Percentiles rank a stretch among this genome's conserved stretches.
These are phyloP conservation scores for Ophiocordyceps camponoti-leonardi DNA, from an alignment of 2,329 filamentous ascomycete genomes.

Conservation along the genomic window DNA sequence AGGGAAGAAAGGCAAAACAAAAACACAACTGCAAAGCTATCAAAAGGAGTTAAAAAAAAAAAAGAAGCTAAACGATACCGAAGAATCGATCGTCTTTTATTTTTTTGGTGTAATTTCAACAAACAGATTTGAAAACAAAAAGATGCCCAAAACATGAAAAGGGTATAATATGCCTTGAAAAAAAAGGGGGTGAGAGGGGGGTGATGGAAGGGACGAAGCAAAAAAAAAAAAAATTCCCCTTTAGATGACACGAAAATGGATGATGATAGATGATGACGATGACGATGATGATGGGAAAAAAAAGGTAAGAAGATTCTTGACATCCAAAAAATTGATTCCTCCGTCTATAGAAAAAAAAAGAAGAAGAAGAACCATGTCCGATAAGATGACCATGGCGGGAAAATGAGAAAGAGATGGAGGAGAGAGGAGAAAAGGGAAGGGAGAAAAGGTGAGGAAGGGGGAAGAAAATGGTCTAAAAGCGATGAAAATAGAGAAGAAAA, in stretches of 20 bases:
- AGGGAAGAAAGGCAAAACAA: neutral
- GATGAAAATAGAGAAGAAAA: neutral
- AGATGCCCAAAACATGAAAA: neutral
- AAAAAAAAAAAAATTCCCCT: neutral
- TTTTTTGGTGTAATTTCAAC: neutral
- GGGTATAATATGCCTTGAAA: neutral
- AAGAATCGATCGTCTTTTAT: neutral
- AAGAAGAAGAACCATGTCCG: neutral
- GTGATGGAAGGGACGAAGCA: no score
- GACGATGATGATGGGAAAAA: no score
- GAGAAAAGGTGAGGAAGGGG: neutral
- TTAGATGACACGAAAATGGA: neutral
- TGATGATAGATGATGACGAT: no score
- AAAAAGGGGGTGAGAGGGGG: no score
- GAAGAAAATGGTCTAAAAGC: no score
- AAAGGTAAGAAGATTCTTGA: neutral
- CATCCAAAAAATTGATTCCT: neutral
- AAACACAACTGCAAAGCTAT: neutral
- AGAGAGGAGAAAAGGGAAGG: neutral
- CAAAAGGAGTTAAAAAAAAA: neutral
- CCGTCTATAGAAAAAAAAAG: neutral
- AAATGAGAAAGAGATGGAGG: no score
- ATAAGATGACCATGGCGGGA: neutral
- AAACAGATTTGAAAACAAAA: neutral
- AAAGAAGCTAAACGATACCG: neutral